Conservation (phyloP, 208 protist species). For the Strigomonas culicis region DNA sequence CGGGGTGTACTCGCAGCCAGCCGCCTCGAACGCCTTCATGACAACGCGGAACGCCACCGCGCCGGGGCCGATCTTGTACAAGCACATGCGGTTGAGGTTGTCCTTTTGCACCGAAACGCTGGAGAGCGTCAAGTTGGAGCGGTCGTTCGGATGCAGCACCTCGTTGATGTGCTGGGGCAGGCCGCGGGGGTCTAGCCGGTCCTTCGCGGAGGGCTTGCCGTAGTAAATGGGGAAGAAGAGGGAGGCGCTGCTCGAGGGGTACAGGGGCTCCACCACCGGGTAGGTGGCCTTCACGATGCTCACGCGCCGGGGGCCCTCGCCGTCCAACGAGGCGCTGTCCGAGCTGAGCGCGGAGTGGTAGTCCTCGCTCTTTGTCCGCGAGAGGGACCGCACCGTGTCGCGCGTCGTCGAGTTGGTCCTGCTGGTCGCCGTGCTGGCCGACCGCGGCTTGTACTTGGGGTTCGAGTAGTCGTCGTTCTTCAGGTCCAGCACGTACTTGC, state of each 20-base stretch:
- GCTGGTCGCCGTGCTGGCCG: not conserved
- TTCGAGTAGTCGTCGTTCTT: slow-evolving; percentile 76
- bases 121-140: slow-evolving; percentile 36
- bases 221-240: slow-evolving; percentile 79
- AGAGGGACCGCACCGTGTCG: not conserved
- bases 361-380: not conserved
- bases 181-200: slow-evolving; percentile 29
- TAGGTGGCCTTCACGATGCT: slow-evolving; percentile 23
- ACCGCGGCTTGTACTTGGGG: slow-evolving; percentile 49
- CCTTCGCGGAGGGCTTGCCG: slow-evolving; percentile 24
- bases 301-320: not conserved
- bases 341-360: slow-evolving; percentile 10
- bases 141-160: slow-evolving; percentile 56
- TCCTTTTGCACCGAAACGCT: slow-evolving; percentile 64
- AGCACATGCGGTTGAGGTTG: slow-evolving; percentile 80
- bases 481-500: slow-evolving; percentile 71
- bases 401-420: not conserved
- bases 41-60: slow-evolving; percentile 90
- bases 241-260: slow-evolving; percentile 52
- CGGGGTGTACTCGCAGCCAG: slow-evolving; percentile 81
- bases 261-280: slow-evolving; percentile 55
- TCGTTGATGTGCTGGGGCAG: slow-evolving; percentile 61
- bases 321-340: not conserved
- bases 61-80: slow-evolving; percentile 89
- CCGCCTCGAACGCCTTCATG: slow-evolving; percentile 80